Evolutionary conservation across 1,139 yeast genomes (phyloP), one percentile per base, ranked within the genome.

Genomic region (Yamadazyma jaroonii): DNA sequence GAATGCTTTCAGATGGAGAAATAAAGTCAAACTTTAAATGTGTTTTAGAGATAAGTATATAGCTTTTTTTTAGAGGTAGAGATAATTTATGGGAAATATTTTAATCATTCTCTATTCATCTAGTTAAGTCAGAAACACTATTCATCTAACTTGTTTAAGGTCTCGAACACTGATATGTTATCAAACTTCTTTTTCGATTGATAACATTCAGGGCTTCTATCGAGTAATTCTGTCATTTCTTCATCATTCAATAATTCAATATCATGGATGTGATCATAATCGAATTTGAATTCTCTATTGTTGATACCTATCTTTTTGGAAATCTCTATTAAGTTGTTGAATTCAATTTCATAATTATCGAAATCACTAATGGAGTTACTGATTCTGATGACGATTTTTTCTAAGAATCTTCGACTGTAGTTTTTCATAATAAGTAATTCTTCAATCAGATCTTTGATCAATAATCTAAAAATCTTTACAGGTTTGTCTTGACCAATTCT

Each of bases 401-500:
- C 97, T 41, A 92, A 67, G 41, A 78, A 79, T 44, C 96, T 72
- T 59, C 90, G 92, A 13, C 83, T 75, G 27, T 82, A 83, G 3
- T 96, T 92, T 47, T 80, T 78, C 24, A 84, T 79, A 29, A 92
- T 71, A 35, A 92, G 68, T 15, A 86, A 72, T 53, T 88, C 92
- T 60, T 92, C 98, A 27, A 90, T 77, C 0, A 96, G 86, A 48
- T 86, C 79, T 34, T 77, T 74, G 9, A 88, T 75, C 14, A 89
- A 81, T 31, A 92, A 71, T 42, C 97, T 72, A 54, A 79, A 87
- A 1, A 92, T 77, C 32, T 87, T 72, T 2, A 89, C 96, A 0
- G 96, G 96, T 38, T 75, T 79, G 1, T 65, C 71, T 58, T 92
- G 98, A 0, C 98, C 97, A 40, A 92, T 87, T 54, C 98, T 70